These are phyloP conservation scores for Cyberlindnera bimundalis DNA, from an alignment of 805 yeast species.

Conservation along the genomic window DNA sequence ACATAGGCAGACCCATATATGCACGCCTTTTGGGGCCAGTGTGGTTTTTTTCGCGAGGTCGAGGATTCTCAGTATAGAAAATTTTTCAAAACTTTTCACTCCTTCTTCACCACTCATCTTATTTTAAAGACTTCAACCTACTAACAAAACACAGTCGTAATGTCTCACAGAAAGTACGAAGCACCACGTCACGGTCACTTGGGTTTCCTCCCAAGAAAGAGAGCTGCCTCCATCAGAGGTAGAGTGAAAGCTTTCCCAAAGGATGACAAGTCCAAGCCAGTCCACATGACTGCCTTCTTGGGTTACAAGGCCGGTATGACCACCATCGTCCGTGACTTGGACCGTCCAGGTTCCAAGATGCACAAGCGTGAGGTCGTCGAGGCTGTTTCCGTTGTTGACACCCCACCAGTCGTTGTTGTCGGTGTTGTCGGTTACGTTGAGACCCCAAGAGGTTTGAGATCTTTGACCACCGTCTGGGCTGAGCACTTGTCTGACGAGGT, in stretches of 20 bases:
- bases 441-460: slow-evolving; percentile 99
- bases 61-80: no score
- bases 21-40: not conserved
- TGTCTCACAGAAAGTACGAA: slow-evolving; percentile 99
- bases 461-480: slow-evolving; percentile 99
- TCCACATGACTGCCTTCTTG: slow-evolving; percentile 97
- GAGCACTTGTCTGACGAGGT: slow-evolving; percentile 99
- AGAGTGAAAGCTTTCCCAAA: slow-evolving; percentile 99
- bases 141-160: slow-evolving; percentile 34
- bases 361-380: slow-evolving; percentile 99
- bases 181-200: slow-evolving; percentile 99
- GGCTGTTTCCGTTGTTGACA: slow-evolving; percentile 98
- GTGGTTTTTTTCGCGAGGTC: no score
- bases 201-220: slow-evolving; percentile 99
- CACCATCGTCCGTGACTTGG: slow-evolving; percentile 99
- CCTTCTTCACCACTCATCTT: not conserved
- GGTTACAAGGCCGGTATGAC: slow-evolving; percentile 99
- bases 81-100: slow-evolving; percentile 21
- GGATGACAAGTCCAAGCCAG: slow-evolving; percentile 97
- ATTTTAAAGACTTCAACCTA: slow-evolving; percentile 12
- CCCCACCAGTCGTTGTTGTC: slow-evolving; percentile 98
- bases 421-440: slow-evolving; percentile 99
- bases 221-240: slow-evolving; percentile 98
- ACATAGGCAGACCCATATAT: not conserved
- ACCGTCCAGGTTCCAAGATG: slow-evolving; percentile 99